phyloP scores from a whole-genome alignment of 495 filamentous ascomycete genomes.

The Daldinia loculata region DNA sequence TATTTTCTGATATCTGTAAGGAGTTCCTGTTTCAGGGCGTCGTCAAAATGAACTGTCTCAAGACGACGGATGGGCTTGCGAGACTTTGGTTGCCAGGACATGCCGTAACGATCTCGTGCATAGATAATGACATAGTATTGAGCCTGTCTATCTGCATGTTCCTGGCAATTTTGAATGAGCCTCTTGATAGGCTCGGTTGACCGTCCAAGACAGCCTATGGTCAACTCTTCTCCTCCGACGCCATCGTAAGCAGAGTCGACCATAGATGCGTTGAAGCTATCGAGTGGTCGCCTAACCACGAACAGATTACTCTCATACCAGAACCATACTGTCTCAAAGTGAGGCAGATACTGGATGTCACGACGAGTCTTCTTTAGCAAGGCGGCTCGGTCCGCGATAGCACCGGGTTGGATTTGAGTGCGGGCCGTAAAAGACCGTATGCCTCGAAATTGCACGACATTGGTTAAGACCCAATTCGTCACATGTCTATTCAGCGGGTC shows the following conservation, averaged over 20 bases:
- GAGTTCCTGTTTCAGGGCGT: conserved; percentile 69
- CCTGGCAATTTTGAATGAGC: conserved; percentile 53
- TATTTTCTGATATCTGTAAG: conserved; percentile 82
- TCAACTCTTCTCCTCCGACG: conserved; percentile 54
- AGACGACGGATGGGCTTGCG: conserved; percentile 56
- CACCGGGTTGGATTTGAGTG: conserved; percentile 47
- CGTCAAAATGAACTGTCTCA: conserved; percentile 59
- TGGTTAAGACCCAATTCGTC: conserved; percentile 54
- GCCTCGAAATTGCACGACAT: conserved; percentile 48
- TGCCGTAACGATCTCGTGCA: conserved; percentile 47
- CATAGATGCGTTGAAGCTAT: conserved; percentile 53
- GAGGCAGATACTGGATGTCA: conserved; percentile 57
- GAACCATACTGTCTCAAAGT: conserved; percentile 56
- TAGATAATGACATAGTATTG: conserved; percentile 56
- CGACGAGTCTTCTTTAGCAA: conserved; percentile 53
- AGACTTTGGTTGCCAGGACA: conserved; percentile 55
- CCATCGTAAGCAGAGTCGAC: conserved; percentile 47
- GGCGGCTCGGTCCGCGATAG: conserved; percentile 48
- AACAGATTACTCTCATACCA: conserved; percentile 53
- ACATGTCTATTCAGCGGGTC: conserved; percentile 57
- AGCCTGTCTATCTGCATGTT: conserved; percentile 57
- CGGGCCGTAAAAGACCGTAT: conserved; percentile 54
- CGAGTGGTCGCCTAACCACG: conserved; percentile 52
- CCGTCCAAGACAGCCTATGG: conserved; percentile 57
- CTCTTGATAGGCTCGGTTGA: conserved; percentile 57